phyloP scores from a whole-genome alignment of 2,329 filamentous ascomycete species.

The Fusarium denticulatum region DNA sequence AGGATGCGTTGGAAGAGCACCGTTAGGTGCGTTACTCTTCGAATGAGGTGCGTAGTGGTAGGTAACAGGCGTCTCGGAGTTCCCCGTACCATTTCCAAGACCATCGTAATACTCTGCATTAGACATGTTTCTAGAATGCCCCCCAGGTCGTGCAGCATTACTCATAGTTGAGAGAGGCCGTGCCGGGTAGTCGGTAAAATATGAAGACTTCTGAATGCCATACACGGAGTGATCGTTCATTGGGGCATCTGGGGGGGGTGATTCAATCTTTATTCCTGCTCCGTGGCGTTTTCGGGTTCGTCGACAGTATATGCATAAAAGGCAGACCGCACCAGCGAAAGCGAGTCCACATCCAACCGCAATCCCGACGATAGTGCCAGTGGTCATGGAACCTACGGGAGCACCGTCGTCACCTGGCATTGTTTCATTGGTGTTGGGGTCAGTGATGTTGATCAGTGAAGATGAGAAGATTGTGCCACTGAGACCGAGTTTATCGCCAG shows the following conservation, averaged over 20 bases:
- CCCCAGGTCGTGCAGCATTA: too few species aligned
- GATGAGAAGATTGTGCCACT: slow-evolving; percentile 56
- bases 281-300: slow-evolving; percentile 21
- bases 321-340: slow-evolving; percentile 53
- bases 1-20: too few species aligned
- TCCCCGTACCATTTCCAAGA: too few species aligned
- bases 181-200: background rate
- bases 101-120: too few species aligned
- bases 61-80: too few species aligned
- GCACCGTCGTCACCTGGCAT: slow-evolving; percentile 42
- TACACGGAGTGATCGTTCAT: slow-evolving; percentile 13
- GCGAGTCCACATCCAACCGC: slow-evolving; percentile 57
- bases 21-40: too few species aligned
- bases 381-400: slow-evolving; percentile 49
- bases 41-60: too few species aligned
- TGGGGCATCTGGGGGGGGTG: slow-evolving; percentile 7
- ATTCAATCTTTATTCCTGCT: slow-evolving; percentile 24
- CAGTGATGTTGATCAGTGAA: slow-evolving; percentile 53
- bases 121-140: too few species aligned
- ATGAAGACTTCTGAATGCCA: slow-evolving; percentile 21
- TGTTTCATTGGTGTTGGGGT: slow-evolving; percentile 42
- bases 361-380: slow-evolving; percentile 64
- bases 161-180: too few species aligned
- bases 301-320: slow-evolving; percentile 61
- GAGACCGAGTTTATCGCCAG: slow-evolving; percentile 53